These are phyloP conservation scores for Fusarium phyllophilum DNA, from an alignment of 2,329 filamentous ascomycete genomes.

Conservation along the genomic window DNA sequence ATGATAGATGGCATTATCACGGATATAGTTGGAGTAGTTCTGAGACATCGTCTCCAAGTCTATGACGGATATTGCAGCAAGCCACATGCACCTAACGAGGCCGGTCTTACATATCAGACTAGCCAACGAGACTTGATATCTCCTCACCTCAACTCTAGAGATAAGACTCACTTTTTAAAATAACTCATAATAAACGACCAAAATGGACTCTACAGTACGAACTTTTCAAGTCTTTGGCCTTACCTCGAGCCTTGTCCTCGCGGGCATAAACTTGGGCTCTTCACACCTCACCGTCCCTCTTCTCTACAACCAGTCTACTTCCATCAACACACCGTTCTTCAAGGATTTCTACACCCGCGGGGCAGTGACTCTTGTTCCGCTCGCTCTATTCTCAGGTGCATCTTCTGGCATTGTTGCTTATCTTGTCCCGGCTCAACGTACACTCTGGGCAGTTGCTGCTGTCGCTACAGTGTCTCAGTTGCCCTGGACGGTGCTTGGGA, in stretches of 20 bases:
- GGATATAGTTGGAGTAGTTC: not conserved
- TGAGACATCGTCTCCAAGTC: not conserved
- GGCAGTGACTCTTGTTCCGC: constrained; percentile 18
- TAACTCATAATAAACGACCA: too few relatives aligned
- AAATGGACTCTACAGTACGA: constrained; percentile 20
- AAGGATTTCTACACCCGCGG: constrained; percentile 31
- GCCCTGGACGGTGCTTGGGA: constrained; percentile 30
- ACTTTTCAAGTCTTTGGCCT: constrained; percentile 19
- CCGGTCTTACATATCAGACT: not conserved
- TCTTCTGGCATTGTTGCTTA: constrained; percentile 28
- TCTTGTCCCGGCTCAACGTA: constrained; percentile 26
- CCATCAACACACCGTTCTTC: constrained; percentile 31
- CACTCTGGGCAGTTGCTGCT: constrained; percentile 20
- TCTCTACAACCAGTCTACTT: constrained; percentile 24
- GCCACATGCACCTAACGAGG: constrained; percentile 26
- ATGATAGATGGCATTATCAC: not conserved
- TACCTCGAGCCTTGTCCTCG: constrained; percentile 28
- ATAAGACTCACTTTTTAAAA: not conserved
- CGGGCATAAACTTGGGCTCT: constrained; percentile 27
- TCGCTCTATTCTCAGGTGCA: constrained; percentile 17
- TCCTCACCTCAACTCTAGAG: not conserved
- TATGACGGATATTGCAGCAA: not conserved
- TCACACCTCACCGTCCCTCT: constrained; percentile 33
- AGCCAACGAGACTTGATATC: not conserved
- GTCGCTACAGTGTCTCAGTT: constrained; percentile 19